These are phyloP conservation scores for Naganishia friedmannii DNA, from an alignment of 768 basidiomycete species.

Conservation along the genomic window DNA sequence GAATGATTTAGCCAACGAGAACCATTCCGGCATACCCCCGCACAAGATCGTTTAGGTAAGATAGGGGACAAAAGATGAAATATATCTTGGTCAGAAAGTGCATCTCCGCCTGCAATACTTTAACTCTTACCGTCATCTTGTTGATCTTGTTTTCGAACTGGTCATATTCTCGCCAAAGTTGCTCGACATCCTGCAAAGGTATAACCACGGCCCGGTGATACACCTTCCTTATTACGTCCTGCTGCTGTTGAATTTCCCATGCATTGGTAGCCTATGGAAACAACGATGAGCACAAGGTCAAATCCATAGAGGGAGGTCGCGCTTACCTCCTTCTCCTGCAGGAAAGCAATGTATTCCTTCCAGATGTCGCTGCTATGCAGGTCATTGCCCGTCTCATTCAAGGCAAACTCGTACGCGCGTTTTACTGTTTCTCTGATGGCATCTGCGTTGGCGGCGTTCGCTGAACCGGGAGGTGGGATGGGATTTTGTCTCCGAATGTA, in stretches of 20 bases:
- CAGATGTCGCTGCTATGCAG: conserved; percentile 89
- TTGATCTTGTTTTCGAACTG: conserved; percentile 84
- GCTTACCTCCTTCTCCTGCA: conserved; percentile 73
- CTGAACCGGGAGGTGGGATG: conserved; percentile 44
- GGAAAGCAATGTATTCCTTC: conserved; percentile 87
- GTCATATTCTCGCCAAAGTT: conserved; percentile 89
- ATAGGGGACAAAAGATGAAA: background rate
- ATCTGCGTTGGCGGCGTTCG: conserved; percentile 45
- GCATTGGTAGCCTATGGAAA: conserved; percentile 64
- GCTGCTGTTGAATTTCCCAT: conserved; percentile 94
- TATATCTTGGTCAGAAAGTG: background rate
- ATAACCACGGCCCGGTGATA: conserved; percentile 93
- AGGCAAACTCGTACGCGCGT: conserved; percentile 88
- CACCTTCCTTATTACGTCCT: conserved; percentile 84
- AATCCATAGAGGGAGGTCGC: background rate
- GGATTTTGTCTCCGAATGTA: conserved; percentile 79
- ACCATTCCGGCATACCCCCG: background rate
- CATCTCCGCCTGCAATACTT: background rate
- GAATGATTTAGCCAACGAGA: conserved; percentile 11
- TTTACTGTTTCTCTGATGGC: conserved; percentile 71
- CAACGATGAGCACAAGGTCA: background rate
- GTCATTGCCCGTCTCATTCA: conserved; percentile 84
- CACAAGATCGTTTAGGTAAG: background rate
- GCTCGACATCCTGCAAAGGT: conserved; percentile 87
- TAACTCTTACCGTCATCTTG: conserved; percentile 66